Evolutionary conservation across 345 rosid genomes (phyloP), one percentile per base, ranked within the genome.

Genomic region (Angophora floribunda): DNA sequence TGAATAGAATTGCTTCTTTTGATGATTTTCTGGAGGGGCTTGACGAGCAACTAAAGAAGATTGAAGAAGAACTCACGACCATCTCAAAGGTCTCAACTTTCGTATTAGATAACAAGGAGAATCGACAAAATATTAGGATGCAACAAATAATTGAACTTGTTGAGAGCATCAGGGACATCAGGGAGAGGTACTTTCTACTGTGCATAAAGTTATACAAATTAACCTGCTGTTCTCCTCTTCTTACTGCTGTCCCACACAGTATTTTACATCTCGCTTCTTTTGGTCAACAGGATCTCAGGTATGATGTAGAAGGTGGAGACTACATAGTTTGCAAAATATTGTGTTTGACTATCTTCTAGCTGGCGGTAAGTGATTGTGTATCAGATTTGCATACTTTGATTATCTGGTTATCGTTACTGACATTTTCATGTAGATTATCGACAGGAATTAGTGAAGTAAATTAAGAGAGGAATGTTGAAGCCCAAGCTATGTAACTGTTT

Each of bases 11-110:
- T 87, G 92, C 95, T 87, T 94, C 98, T 75, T 97, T 90, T 88
- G 92, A 92, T n/a, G 92, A 90, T 89, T 96, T 94, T 92, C 90
- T 97, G 93, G 92, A 89, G 85, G 89, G 88, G 88, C 36, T 96
- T 89, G 99, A 96, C 89, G 88, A 87, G 80, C 95, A 95, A 90
- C 96, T 97, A 49, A 87, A 90, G 67, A 92, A 90, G 88, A 91
- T 97, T 55, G 98, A 96, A 90, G 91, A 91, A 85, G 97, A 96
- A 89, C 95, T 97, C 87, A 93, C 92, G 70, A 92, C 95, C 36
- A 67, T 96, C 87, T 87, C 94, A 87, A 96, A 92, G 91, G 95
- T 94, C 88, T 94, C 97, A 3, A 87, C 95, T 30, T 89, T 94
- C 87, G 89, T 93, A 32, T 91, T 94, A 86, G 92, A 91, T 88